Conservation (phyloP, 805 yeast genomes). For the Myxozyma mucilagina region DNA sequence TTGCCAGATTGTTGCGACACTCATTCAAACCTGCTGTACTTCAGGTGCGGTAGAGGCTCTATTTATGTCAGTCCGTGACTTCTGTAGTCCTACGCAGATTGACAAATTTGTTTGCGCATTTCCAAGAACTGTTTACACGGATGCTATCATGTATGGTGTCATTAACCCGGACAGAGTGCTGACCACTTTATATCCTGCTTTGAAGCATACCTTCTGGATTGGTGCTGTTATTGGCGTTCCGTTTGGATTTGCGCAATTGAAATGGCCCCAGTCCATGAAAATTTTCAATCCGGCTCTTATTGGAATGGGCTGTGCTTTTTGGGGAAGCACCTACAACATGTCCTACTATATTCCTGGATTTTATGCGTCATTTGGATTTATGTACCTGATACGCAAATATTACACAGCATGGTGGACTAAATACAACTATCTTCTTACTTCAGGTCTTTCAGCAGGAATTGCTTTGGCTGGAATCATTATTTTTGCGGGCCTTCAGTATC, state of each 20-base stretch:
- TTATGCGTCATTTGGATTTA: slow-evolving; percentile 52
- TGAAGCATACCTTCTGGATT: slow-evolving; percentile 19
- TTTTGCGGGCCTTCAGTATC: slow-evolving; percentile 49
- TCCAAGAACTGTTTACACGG: slow-evolving; percentile 21
- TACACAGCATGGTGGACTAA: slow-evolving; percentile 75
- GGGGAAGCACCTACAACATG: slow-evolving; percentile 23
- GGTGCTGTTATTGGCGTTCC: slow-evolving; percentile 22
- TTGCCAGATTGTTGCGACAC: slow-evolving; percentile 35
- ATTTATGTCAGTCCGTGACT: slow-evolving; percentile 15
- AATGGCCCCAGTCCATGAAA: slow-evolving; percentile 2
- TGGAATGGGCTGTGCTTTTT: slow-evolving; percentile 13
- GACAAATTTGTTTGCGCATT: slow-evolving; percentile 21
- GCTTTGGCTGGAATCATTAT: slow-evolving; percentile 61
- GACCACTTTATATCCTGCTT: slow-evolving; percentile 12
- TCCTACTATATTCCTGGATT: slow-evolving; percentile 18
- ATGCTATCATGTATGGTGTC: slow-evolving; percentile 24
- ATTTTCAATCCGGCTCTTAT: slow-evolving; percentile 11
- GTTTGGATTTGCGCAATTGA: slow-evolving; percentile 14
- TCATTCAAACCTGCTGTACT: slow-evolving; percentile 14
- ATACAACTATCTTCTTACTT: slow-evolving; percentile 64
- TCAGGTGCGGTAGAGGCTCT: slow-evolving; percentile 19
- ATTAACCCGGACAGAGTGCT: slow-evolving; percentile 21
- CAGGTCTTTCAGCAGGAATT: slow-evolving; percentile 66
- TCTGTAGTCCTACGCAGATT: slow-evolving; percentile 19
- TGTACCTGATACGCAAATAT: slow-evolving; percentile 54